A percentile compares a stretch with the other conserved stretches of the same genome.
Conservation (phyloP, 345 rosid species). For the Eucalyptus cloeziana region DNA sequence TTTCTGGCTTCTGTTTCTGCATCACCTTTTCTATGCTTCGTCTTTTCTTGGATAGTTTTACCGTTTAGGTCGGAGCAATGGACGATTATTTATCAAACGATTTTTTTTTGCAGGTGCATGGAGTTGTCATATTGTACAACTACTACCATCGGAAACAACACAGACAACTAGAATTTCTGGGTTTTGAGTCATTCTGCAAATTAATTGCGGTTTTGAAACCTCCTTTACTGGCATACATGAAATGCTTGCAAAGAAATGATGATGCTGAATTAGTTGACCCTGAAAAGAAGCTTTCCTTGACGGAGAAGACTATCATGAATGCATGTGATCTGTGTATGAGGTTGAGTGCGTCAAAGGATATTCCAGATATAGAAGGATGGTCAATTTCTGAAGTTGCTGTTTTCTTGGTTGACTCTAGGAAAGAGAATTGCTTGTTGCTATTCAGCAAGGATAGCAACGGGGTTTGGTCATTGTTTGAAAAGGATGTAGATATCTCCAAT, state of each 20-base stretch:
- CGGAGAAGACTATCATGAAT: slow-evolving; percentile 47
- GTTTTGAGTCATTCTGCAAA: slow-evolving; percentile 56
- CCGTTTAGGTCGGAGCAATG: background rate
- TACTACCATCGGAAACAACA: slow-evolving; percentile 56
- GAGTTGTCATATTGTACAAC: slow-evolving; percentile 67
- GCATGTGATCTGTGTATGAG: slow-evolving; percentile 56
- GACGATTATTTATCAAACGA: background rate
- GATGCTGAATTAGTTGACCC: slow-evolving; percentile 13
- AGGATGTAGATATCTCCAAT: slow-evolving; percentile 10
- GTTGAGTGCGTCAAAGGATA: slow-evolving; percentile 31
- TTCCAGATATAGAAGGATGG: slow-evolving; percentile 32
- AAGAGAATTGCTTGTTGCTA: slow-evolving; percentile 37
- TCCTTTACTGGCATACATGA: slow-evolving; percentile 33
- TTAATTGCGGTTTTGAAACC: slow-evolving; percentile 39
- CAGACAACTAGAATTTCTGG: slow-evolving; percentile 28
- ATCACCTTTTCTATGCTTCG: background rate
- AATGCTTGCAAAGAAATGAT: slow-evolving; percentile 18
- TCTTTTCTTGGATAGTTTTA: background rate
- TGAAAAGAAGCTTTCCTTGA: slow-evolving; percentile 28
- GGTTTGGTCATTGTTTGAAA: slow-evolving; percentile 74
- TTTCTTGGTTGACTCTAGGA: slow-evolving; percentile 44
- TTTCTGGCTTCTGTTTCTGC: background rate
- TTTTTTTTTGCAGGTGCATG: slow-evolving; percentile 37
- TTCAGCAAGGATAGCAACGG: slow-evolving; percentile 18
- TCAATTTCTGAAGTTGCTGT: slow-evolving; percentile 46